Evolutionary conservation across 768 basidiomycete genomes (phyloP), one percentile per base, ranked within the genome.

Genomic region (Russula sp.): DNA sequence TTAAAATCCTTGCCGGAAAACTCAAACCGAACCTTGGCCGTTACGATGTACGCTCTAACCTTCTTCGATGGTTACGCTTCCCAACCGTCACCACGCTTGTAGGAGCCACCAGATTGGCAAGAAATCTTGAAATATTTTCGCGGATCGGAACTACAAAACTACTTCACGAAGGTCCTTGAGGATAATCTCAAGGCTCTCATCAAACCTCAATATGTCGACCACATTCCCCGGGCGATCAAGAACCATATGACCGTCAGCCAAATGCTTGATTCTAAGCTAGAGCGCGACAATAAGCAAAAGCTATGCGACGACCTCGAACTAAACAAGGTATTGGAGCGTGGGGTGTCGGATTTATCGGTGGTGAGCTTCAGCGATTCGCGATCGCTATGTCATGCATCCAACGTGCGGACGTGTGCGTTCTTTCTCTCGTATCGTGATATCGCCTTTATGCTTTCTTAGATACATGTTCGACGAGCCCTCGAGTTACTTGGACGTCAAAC

Each of bases 381-480:
- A 98, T 98, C 72, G 97, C 95, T 7, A 94, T 98, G 87, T 88
- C 94, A 16, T 95, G 93, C 72, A 90, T 98, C 52, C 94, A 98
- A 75, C 83, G 76, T 62, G 97, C 97, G 50, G 96, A 99, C 74
- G 94, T 99, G 90, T 94, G 77, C 70, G 93, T 80, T 46, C 8
- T 54, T 30, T 52, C 26, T 61, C 28, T 26, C 63, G 9, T 52
- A 34, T 34, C 34, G 34, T 16, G 22, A 57, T 38, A 3, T 24
- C 8, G 42, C 54, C 59, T 26, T 64, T 69, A 52, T 58, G 68
- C 9, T 22, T 18, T 18, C 46, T 42, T 40, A 63, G 64, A 26
- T 97, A 97, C 80, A 98, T 98, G 94, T 98, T 98, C 73, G 94
- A 98, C 79, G 97, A 98, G 74, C 97, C 97, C 18, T 98, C 96